These are phyloP conservation scores for Fraxinus velutina DNA, from an alignment of 305 asterid species.

Conservation along the genomic window DNA sequence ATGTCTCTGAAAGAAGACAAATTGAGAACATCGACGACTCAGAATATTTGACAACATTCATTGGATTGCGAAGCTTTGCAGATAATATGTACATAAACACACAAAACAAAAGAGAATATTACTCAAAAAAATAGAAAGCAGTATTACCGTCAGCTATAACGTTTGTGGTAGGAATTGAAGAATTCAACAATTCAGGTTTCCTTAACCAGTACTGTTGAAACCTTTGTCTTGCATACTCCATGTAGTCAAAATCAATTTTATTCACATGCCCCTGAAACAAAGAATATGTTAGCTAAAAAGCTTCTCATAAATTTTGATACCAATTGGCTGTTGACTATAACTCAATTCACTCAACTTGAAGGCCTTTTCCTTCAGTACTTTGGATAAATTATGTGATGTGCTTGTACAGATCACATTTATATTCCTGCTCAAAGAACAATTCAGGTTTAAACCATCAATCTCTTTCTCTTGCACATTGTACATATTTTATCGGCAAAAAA, in stretches of 20 bases:
- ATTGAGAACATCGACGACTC: not conserved
- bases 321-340: not conserved
- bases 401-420: not conserved
- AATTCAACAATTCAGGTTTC: constrained; percentile 27
- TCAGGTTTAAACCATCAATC: not conserved
- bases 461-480: not conserved
- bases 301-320: not conserved
- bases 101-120: not conserved
- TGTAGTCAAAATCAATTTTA: constrained; percentile 56
- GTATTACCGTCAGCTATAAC: constrained; percentile 20
- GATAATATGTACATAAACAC: not conserved
- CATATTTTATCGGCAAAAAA: not conserved
- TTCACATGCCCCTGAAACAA: constrained; percentile 52
- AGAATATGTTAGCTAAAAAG: not conserved
- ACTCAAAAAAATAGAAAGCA: not conserved
- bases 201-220: constrained; percentile 46
- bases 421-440: not conserved
- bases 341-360: not conserved
- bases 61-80: not conserved
- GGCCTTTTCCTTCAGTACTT: not conserved
- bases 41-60: not conserved
- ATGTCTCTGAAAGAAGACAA: not conserved
- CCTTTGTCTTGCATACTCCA: constrained; percentile 57
- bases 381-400: not conserved
- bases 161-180: constrained; percentile 5